Evolutionary conservation across 768 basidiomycete species (phyloP).

Genomic region (Pisolithus sp.): DNA sequence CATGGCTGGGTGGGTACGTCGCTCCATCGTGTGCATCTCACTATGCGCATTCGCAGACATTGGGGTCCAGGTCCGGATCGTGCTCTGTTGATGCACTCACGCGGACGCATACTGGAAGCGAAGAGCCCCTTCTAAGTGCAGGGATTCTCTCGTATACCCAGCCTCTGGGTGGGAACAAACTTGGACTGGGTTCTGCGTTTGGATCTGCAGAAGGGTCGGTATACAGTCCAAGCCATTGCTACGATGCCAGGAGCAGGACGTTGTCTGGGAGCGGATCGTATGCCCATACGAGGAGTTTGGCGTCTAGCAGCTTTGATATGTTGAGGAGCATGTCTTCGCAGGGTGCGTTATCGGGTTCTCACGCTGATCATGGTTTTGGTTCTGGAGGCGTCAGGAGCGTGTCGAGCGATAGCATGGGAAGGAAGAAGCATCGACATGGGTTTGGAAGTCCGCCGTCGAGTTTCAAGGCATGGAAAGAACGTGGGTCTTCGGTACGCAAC

Average conservation of each 20-base stretch:
- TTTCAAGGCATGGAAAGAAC: constrained; percentile 21
- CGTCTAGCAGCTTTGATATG: constrained; percentile 21
- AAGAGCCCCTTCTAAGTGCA: constrained; percentile 21
- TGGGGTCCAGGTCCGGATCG: constrained; percentile 21
- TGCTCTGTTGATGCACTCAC: constrained; percentile 23
- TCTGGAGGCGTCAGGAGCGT: constrained; percentile 11
- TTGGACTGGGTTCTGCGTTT: constrained; percentile 25
- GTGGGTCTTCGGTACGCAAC: constrained; percentile 15
- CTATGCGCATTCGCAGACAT: constrained; percentile 22
- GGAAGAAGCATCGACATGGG: constrained; percentile 8
- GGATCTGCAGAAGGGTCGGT: constrained; percentile 20
- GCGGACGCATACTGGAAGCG: constrained; percentile 24
- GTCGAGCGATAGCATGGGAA: constrained; percentile 16
- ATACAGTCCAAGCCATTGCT: constrained; percentile 8
- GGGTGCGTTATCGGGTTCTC: constrained; percentile 19
- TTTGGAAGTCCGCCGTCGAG: constrained; percentile 24
- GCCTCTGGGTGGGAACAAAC: constrained; percentile 5
- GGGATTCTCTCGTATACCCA: constrained; percentile 9
- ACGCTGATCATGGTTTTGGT: constrained; percentile 14
- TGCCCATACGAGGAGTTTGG: constrained; percentile 18
- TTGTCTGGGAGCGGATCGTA: constrained; percentile 19
- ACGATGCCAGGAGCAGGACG: constrained; percentile 4
- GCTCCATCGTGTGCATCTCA: constrained; percentile 24
- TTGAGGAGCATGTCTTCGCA: constrained; percentile 28
- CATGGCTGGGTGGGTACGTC: constrained; percentile 20